Evolutionary conservation across 257 asterid species (phyloP).

Genomic region (Lithospermum erythrorhizon): DNA sequence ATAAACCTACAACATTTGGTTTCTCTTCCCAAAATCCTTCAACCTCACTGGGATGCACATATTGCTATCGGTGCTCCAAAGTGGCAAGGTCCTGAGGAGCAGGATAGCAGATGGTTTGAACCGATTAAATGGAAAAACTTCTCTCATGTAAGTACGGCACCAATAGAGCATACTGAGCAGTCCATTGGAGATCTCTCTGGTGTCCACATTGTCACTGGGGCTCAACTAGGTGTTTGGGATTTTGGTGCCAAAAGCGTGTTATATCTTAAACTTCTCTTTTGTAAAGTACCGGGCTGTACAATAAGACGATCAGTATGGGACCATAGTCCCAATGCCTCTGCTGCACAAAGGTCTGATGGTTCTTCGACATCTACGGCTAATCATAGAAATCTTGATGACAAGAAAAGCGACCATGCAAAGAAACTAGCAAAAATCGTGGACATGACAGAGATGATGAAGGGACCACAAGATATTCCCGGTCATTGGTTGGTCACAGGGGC

Average conservation of each 20-base stretch:
- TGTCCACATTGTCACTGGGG: constrained; percentile 86
- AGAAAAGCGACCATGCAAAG: constrained; percentile 46
- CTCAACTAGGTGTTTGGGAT: constrained; percentile 97
- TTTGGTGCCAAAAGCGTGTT: constrained; percentile 81
- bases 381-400: constrained; percentile 27
- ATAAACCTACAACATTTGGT: constrained; percentile 83
- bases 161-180: constrained; percentile 78
- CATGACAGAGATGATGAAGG: constrained; percentile 90
- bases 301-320: constrained; percentile 98
- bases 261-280: constrained; percentile 87
- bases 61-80: constrained; percentile 93
- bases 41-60: constrained; percentile 96
- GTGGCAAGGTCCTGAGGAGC: constrained; percentile 99
- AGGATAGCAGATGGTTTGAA: constrained; percentile 98
- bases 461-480: constrained; percentile 94
- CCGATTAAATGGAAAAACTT: constrained; percentile 96
- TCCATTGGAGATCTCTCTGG: constrained; percentile 96
- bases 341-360: constrained; percentile 45
- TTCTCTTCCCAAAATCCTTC: constrained; percentile 91
- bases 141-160: constrained; percentile 95
- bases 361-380: constrained; percentile 38
- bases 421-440: constrained; percentile 84
- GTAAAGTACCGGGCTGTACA: constrained; percentile 95
- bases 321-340: constrained; percentile 62
- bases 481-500: constrained; percentile 99